These are phyloP conservation scores for Alternaria consortialis DNA, from an alignment of 2,329 filamentous ascomycete species.

Conservation along the genomic window DNA sequence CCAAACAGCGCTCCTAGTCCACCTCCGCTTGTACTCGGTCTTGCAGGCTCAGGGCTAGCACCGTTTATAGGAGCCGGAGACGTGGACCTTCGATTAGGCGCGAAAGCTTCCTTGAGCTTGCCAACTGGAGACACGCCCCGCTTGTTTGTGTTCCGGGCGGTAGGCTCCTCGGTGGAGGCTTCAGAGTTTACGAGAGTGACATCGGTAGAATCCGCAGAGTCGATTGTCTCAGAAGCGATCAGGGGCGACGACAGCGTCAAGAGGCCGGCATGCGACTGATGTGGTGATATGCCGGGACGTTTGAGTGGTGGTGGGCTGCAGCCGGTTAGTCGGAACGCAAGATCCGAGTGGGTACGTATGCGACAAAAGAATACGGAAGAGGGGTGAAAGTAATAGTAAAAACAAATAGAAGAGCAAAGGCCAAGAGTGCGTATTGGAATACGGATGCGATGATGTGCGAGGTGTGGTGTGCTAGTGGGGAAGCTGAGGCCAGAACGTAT, in stretches of 20 bases:
- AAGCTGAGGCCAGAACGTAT: constrained; percentile 30
- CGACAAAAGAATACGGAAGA: constrained; percentile 25
- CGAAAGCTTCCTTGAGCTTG: constrained; percentile 77
- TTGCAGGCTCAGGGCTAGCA: constrained; percentile 48
- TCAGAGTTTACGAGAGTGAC: constrained; percentile 44
- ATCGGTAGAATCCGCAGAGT: constrained; percentile 39
- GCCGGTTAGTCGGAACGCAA: constrained; percentile 35
- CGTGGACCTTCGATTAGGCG: constrained; percentile 44
- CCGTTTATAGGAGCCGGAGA: constrained; percentile 36
- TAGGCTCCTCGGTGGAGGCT: constrained; percentile 37
- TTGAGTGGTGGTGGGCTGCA: constrained; percentile 44
- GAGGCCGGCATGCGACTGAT: constrained; percentile 59
- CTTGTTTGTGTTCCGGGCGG: constrained; percentile 52
- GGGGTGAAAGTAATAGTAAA: constrained; percentile 12
- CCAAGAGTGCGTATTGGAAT: constrained; percentile 15
- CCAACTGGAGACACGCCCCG: constrained; percentile 74
- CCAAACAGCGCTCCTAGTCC: constrained; percentile 55
- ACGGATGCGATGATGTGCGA: constrained; percentile 20
- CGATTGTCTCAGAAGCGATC: constrained; percentile 52
- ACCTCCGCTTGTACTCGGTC: constrained; percentile 54
- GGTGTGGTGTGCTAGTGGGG: constrained; percentile 23
- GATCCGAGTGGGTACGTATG: constrained; percentile 23
- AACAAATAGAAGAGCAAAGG: constrained; percentile 25
- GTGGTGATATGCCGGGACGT: constrained; percentile 56
- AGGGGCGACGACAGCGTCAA: constrained; percentile 61